A percentile compares a stretch with the other conserved stretches of the same genome.
These are phyloP conservation scores for Wickerhamiella sorbophila DNA, from an alignment of 805 yeast genomes.

Conservation along the genomic window DNA sequence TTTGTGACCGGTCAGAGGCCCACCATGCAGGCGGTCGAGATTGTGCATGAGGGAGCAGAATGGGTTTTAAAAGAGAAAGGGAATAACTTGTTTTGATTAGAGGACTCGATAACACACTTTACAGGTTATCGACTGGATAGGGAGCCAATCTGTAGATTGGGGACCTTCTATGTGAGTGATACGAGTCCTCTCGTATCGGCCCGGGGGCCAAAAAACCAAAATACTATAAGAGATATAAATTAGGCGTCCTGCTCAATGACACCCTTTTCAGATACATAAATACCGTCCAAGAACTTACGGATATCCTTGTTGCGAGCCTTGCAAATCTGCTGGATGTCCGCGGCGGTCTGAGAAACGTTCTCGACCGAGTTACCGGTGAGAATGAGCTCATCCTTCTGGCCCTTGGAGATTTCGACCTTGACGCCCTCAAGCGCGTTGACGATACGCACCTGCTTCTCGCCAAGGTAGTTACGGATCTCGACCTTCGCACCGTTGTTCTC, in stretches of 20 bases:
- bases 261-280: slow-evolving; percentile 95
- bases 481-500: slow-evolving; percentile 64
- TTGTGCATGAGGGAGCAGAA: too few species aligned
- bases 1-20: too few species aligned
- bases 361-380: slow-evolving; percentile 92
- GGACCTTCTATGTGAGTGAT: neutral
- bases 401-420: slow-evolving; percentile 60
- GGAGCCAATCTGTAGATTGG: neutral
- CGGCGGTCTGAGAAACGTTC: slow-evolving; percentile 96
- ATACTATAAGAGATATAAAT: slow-evolving; percentile 3
- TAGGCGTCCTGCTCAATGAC: slow-evolving; percentile 52
- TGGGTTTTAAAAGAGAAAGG: too few species aligned
- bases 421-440: slow-evolving; percentile 85
- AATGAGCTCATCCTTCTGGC: slow-evolving; percentile 88
- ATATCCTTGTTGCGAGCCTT: slow-evolving; percentile 99
- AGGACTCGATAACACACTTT: neutral
- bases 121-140: neutral
- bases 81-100: neutral
- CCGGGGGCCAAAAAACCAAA: slow-evolving; percentile 1
- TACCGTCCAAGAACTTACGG: slow-evolving; percentile 99
- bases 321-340: slow-evolving; percentile 95
- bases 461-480: slow-evolving; percentile 98
- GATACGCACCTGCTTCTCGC: slow-evolving; percentile 94
- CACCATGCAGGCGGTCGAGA: too few species aligned
- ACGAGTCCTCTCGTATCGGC: slow-evolving; percentile 5